Evolutionary conservation across 176 grass and related monocot genomes (phyloP).

Genomic region (Avena sativa): DNA sequence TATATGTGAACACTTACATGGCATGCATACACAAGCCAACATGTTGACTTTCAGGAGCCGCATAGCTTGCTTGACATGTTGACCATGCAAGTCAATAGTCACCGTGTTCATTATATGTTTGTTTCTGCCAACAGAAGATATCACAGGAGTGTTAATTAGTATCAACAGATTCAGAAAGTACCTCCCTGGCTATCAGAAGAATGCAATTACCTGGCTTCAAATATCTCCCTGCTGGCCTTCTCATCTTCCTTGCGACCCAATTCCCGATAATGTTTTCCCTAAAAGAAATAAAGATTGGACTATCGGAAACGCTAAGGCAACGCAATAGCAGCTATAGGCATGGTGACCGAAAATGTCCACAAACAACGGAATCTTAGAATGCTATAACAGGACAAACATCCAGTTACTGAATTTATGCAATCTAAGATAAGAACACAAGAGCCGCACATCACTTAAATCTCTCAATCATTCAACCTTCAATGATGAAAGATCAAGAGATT

Average conservation of each 20-base stretch:
- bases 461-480: slow-evolving; percentile 5
- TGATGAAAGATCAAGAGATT: not conserved
- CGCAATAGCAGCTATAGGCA: not conserved
- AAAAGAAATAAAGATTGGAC: slow-evolving; percentile 26
- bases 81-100: slow-evolving; percentile 93
- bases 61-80: slow-evolving; percentile 90
- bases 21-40: slow-evolving; percentile 71
- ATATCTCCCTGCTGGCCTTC: slow-evolving; percentile 78
- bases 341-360: not conserved
- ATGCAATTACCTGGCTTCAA: slow-evolving; percentile 71
- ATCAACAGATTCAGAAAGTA: slow-evolving; percentile 22
- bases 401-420: not conserved
- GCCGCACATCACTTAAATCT: slow-evolving; percentile 12
- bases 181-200: not conserved
- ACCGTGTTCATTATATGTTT: slow-evolving; percentile 83
- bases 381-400: not conserved
- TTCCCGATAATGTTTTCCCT: slow-evolving; percentile 89
- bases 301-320: not conserved
- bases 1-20: slow-evolving; percentile 62
- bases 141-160: not conserved
- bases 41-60: slow-evolving; percentile 86
- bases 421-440: slow-evolving; percentile 20
- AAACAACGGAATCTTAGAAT: not conserved
- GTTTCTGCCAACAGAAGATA: slow-evolving; percentile 67
- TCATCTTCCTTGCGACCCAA: slow-evolving; percentile 77